Conservation (phyloP, 257 asterid genomes). For the Solanum habrochaites region DNA sequence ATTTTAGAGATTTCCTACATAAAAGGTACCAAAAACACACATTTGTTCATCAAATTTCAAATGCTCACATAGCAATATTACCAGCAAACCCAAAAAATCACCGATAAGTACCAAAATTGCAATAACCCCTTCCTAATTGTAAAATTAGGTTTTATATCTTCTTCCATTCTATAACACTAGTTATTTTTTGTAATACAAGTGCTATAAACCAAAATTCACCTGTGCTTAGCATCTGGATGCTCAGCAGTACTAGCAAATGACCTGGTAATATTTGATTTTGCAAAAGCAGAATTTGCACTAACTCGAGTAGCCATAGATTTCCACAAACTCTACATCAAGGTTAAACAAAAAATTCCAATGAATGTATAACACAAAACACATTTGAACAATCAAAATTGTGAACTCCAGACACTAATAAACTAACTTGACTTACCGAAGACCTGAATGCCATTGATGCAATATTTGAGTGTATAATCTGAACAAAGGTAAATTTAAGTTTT, state of each 20-base stretch:
- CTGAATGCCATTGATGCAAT: slow-evolving; percentile 3
- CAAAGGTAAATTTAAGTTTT: neutral
- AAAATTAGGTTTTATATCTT: neutral
- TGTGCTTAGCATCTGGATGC: neutral
- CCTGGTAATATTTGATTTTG: neutral
- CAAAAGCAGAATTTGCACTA: neutral
- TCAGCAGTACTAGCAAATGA: neutral
- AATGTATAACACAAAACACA: neutral
- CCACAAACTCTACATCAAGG: neutral
- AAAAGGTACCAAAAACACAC: too few relatives aligned
- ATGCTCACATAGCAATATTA: neutral
- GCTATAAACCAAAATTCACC: neutral
- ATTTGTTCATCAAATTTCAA: neutral
- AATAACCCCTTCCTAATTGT: neutral
- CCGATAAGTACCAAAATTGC: neutral
- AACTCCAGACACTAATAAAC: neutral
- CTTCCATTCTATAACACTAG: too few relatives aligned
- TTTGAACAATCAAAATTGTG: neutral
- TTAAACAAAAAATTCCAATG: neutral
- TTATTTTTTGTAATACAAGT: neutral
- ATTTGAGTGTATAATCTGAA: neutral
- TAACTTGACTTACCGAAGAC: neutral
- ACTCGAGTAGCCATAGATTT: neutral
- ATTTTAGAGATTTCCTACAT: too few relatives aligned
- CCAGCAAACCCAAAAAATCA: too few relatives aligned